Conservation (phyloP, 139 green algal species). For the Nannochloris sp. region DNA sequence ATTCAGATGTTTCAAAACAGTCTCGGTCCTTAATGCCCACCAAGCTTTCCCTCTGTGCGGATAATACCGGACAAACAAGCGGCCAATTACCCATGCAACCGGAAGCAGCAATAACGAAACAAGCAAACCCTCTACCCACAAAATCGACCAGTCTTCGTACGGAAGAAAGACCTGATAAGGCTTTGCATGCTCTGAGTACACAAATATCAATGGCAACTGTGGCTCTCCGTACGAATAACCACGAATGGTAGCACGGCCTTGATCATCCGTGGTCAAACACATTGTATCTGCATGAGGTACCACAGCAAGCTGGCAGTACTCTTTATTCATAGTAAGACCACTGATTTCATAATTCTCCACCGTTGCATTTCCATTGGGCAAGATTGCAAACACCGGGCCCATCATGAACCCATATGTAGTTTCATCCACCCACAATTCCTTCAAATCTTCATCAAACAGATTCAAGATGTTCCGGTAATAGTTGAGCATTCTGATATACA, state of each 20-base stretch:
- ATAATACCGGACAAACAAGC: background rate
- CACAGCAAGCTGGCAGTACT: background rate
- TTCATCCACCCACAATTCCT: background rate
- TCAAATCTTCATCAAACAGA: background rate
- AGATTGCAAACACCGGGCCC: background rate
- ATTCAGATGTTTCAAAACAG: too few species aligned
- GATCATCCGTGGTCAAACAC: background rate
- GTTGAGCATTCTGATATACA: background rate
- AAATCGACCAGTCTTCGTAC: background rate
- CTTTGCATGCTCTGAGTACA: background rate
- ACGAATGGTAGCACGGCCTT: background rate
- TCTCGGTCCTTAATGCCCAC: too few species aligned
- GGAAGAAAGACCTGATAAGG: background rate
- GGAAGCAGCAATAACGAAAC: background rate
- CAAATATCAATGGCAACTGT: background rate
- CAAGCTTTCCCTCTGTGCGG: too few species aligned
- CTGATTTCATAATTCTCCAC: background rate
- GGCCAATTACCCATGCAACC: background rate
- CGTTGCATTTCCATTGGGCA: background rate
- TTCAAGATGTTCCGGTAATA: background rate
- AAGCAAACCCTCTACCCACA: background rate
- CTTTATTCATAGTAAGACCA: background rate
- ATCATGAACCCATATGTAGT: background rate
- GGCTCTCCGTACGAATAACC: background rate
- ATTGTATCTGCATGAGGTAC: background rate